These are phyloP conservation scores for Akebia trifoliata DNA, from an alignment of 164 flowering plant species.

Conservation along the genomic window DNA sequence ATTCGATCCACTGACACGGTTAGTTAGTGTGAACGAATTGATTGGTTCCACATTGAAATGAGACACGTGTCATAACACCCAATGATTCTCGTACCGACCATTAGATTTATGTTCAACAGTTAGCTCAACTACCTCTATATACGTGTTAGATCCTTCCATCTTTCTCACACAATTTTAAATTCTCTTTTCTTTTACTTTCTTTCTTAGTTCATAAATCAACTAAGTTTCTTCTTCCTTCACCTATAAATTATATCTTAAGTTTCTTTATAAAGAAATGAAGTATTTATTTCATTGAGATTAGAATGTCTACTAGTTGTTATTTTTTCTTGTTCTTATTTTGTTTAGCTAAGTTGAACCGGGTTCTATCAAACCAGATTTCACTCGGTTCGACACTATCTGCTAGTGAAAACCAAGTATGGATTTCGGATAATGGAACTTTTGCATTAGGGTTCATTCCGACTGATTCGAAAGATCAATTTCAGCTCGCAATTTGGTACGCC, in stretches of 20 bases:
- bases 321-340: conserved; percentile 7
- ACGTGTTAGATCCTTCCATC: too few relatives aligned
- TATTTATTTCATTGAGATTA: background rate
- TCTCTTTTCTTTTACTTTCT: background rate
- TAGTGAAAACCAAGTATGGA: conserved; percentile 38
- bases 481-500: conserved; percentile 62
- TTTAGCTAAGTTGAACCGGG: conserved; percentile 2
- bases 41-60: too few relatives aligned
- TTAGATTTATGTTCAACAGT: conserved; percentile 47
- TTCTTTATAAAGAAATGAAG: background rate
- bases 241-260: too few relatives aligned
- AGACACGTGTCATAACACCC: too few relatives aligned
- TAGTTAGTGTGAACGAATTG: too few relatives aligned
- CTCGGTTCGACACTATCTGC: conserved; percentile 56
- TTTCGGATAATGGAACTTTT: conserved; percentile 68
- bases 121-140: conserved; percentile 54
- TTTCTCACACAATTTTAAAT: background rate
- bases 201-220: background rate
- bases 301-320: conserved; percentile 14
- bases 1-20: too few relatives aligned
- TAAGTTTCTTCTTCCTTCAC: too few relatives aligned
- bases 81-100: too few relatives aligned
- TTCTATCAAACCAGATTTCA: conserved; percentile 22
- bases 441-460: conserved; percentile 60
- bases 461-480: conserved; percentile 27